Conservation (phyloP, 2,329 filamentous ascomycete species). For the Talaromyces marneffei region DNA sequence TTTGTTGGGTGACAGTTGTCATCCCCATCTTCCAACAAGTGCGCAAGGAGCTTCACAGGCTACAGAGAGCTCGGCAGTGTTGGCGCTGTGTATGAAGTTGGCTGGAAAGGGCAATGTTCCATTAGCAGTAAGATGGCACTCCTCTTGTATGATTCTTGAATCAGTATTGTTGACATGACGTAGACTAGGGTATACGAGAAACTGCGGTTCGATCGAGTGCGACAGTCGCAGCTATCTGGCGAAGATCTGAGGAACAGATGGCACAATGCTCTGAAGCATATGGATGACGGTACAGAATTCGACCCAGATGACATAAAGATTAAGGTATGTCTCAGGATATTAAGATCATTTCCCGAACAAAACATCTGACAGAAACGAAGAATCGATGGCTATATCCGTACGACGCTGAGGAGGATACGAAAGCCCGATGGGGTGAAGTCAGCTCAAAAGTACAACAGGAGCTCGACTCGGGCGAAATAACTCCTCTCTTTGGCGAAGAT, state of each 20-base stretch:
- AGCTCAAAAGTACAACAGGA: constrained; percentile 22
- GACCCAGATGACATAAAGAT: constrained; percentile 45
- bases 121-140: constrained; percentile 16
- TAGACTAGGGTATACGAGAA: constrained; percentile 21
- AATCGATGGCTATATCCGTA: constrained; percentile 46
- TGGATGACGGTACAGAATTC: constrained; percentile 29
- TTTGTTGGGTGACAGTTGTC: constrained; percentile 48
- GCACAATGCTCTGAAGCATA: constrained; percentile 19
- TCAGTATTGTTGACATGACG: not conserved
- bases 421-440: constrained; percentile 40
- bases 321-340: constrained; percentile 19
- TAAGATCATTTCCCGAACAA: too few relatives aligned
- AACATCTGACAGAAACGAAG: constrained; percentile 17
- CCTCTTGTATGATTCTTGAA: not conserved
- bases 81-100: constrained; percentile 14
- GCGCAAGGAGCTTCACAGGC: constrained; percentile 63
- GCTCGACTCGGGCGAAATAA: not conserved
- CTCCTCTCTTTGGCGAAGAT: constrained; percentile 28
- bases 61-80: constrained; percentile 56
- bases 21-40: constrained; percentile 62
- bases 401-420: constrained; percentile 43
- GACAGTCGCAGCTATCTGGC: constrained; percentile 20
- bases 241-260: constrained; percentile 21
- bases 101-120: constrained; percentile 13
- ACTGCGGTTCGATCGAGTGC: constrained; percentile 21